Evolutionary conservation across 2,329 filamentous ascomycete species (phyloP).

Genomic region (Huntiella moniliformis): DNA sequence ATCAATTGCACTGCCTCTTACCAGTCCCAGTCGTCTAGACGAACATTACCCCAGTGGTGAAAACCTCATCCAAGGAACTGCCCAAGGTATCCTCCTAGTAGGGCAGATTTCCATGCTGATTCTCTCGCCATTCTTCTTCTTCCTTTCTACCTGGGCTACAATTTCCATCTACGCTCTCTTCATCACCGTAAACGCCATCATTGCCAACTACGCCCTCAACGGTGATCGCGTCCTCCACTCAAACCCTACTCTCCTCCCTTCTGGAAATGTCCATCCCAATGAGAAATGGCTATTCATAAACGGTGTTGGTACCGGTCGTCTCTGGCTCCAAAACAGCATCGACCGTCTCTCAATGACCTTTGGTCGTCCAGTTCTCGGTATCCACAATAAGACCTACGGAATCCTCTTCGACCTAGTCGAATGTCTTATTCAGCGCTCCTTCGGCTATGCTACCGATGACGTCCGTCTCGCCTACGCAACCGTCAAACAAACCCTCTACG

Average conservation of each 20-base stretch:
- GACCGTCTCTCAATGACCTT: slow-evolving; percentile 56
- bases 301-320: slow-evolving; percentile 43
- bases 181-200: slow-evolving; percentile 28
- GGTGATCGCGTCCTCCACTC: slow-evolving; percentile 29
- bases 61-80: slow-evolving; percentile 36
- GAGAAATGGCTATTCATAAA: slow-evolving; percentile 73
- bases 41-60: slow-evolving; percentile 41
- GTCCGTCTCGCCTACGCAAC: slow-evolving; percentile 41
- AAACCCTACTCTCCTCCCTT: slow-evolving; percentile 31
- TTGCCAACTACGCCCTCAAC: slow-evolving; percentile 34
- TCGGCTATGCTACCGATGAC: slow-evolving; percentile 52
- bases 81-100: slow-evolving; percentile 40
- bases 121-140: slow-evolving; percentile 29
- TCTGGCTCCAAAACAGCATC: slow-evolving; percentile 53
- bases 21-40: slow-evolving; percentile 34
- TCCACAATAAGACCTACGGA: slow-evolving; percentile 59
- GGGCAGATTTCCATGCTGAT: slow-evolving; percentile 44
- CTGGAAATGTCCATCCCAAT: slow-evolving; percentile 30
- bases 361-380: slow-evolving; percentile 47
- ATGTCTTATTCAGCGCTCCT: slow-evolving; percentile 58
- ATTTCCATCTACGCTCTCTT: slow-evolving; percentile 23
- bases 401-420: slow-evolving; percentile 61
- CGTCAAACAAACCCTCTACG: slow-evolving; percentile 44
- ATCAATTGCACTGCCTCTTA: slow-evolving; percentile 40
- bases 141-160: slow-evolving; percentile 32